Base-by-base conservation (phyloP, 2,329 filamentous ascomycete species). In the Cercospora beticola region DNA sequence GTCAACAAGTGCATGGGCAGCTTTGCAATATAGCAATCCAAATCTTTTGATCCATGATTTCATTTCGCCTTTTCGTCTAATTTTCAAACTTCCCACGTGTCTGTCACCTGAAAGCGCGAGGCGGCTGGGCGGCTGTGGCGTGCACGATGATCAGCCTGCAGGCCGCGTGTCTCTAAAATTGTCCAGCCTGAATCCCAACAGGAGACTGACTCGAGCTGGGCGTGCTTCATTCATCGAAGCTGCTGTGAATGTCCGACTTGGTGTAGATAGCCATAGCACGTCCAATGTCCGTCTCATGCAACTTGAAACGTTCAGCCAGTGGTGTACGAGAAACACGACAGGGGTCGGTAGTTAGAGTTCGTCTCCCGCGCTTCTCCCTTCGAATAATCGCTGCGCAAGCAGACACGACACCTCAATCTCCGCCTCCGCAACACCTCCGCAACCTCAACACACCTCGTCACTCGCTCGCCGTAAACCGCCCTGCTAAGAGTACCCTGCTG, bases 291-390 rank as follows among this genome's bases (percentile, higher is more conserved):
- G 28, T n/a, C 54, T 59, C 31, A 14, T 31, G 31, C 56, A 33
- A 59, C 56, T 31, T 59, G 56, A 59, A 33, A 31, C 16, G 56
- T n/a, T 33, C 30, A 31, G 31, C 28, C n/a, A 33, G 56, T 59
- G 56, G 31, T 12, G 56, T 36, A n/a, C 30, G 31, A 36, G 56
- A 21, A 16, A 31, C 7, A 7, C 31, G 56, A 36, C 56, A 31
- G 31, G 56, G 56, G 56, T 31, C 8, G 4, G 30, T 33, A 23
- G 56, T 59, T 59, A 59, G 56, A 31, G 30, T 58, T 58, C 56
- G 56, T 58, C 28, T 58, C 26, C 56, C 56, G 56, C 56, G 56
- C 56, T 59, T 59, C 56, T 59, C 56, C 56, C 56, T 59, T 59
- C 30, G 56, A 36, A 31, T 59, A 31, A 31, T n/a, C n/a, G 31